Percentiles rank a stretch among this genome's conserved stretches.
These are phyloP conservation scores for Batkoa obscura DNA, from an alignment of 371 early-diverging fungal species.

Conservation along the genomic window DNA sequence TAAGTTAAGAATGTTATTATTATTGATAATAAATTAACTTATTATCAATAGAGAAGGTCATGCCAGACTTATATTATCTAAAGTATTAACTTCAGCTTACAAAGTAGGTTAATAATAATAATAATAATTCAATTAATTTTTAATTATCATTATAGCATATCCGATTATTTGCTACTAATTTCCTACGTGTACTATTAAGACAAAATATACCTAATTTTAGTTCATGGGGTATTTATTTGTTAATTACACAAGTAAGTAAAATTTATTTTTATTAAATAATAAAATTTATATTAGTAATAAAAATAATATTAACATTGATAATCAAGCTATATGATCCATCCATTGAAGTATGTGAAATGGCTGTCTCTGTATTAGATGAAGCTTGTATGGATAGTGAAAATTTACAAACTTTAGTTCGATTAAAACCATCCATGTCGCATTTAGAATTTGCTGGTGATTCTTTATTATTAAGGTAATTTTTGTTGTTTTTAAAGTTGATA, in stretches of 20 bases:
- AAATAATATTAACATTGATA: neutral
- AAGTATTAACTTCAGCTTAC: constrained; percentile 65
- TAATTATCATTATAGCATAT: constrained; percentile 17
- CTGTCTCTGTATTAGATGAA: constrained; percentile 46
- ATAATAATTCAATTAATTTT: constrained; percentile 3
- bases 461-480: constrained; percentile 27
- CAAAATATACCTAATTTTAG: constrained; percentile 34
- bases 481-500: too few relatives aligned
- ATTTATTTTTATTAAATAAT: neutral
- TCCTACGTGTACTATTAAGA: constrained; percentile 40
- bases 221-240: constrained; percentile 55
- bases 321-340: constrained; percentile 56
- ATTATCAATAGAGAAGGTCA: constrained; percentile 44
- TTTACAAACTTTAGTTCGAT: constrained; percentile 39
- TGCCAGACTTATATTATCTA: constrained; percentile 55
- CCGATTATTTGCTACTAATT: constrained; percentile 55
- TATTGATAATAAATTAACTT: neutral
- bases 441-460: constrained; percentile 50
- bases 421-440: constrained; percentile 51
- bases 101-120: constrained; percentile 17
- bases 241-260: constrained; percentile 40
- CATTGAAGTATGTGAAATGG: constrained; percentile 48
- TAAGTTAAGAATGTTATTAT: constrained; percentile 8
- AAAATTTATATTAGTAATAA: neutral
- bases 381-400: constrained; percentile 45